Percentiles rank a stretch among this genome's conserved stretches.
Conservation (phyloP, 805 yeast genomes). For the Candida insectorum region DNA sequence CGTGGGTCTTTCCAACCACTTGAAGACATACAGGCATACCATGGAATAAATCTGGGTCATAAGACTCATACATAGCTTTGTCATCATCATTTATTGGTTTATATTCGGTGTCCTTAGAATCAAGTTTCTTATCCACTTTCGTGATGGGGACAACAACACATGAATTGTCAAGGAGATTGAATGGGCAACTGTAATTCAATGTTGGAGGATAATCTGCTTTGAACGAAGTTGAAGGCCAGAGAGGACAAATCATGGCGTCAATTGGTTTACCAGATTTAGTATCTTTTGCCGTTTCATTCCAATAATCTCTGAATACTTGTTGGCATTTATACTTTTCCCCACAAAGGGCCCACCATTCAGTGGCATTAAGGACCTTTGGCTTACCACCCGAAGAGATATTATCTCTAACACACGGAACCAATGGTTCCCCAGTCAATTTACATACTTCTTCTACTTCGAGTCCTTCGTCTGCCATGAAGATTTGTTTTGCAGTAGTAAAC, state of each 20-base stretch:
- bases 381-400: slow-evolving; percentile 23
- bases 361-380: not conserved
- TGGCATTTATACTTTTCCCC: not conserved
- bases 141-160: slow-evolving; percentile 5
- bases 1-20: slow-evolving; percentile 3
- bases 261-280: slow-evolving; percentile 40
- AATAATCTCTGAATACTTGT: slow-evolving; percentile 30
- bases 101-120: not conserved
- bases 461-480: slow-evolving; percentile 16
- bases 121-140: slow-evolving; percentile 1
- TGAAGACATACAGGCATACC: slow-evolving; percentile 7
- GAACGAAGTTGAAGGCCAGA: slow-evolving; percentile 4
- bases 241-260: slow-evolving; percentile 39
- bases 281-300: slow-evolving; percentile 19
- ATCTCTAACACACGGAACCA: slow-evolving; percentile 36
- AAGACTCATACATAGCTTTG: slow-evolving; percentile 1
- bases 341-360: slow-evolving; percentile 5
- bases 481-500: slow-evolving; percentile 26
- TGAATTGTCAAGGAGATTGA: slow-evolving; percentile 3
- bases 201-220: not conserved
- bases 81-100: slow-evolving; percentile 2
- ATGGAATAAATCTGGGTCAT: slow-evolving; percentile 4
- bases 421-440: slow-evolving; percentile 41
- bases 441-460: slow-evolving; percentile 28
- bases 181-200: slow-evolving; percentile 5